phyloP scores from a whole-genome alignment of 2,329 filamentous ascomycete genomes.

The Thelonectria blattea region DNA sequence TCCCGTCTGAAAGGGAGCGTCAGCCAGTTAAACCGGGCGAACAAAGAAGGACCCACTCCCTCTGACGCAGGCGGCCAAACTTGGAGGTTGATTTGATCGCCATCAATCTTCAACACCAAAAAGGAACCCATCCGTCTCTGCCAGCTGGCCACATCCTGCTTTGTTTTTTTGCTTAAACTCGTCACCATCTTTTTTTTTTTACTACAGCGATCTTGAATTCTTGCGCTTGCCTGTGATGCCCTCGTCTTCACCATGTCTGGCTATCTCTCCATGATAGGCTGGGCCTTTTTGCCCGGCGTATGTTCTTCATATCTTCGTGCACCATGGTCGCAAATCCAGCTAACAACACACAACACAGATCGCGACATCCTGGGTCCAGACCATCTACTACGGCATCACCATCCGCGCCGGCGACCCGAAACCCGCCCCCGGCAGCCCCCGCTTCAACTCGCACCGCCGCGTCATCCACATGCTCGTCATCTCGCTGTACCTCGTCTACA shows the following conservation, averaged over 20 bases:
- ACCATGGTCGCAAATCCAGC: background rate
- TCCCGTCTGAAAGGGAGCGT: background rate
- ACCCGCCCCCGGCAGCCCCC: constrained; percentile 71
- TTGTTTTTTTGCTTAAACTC: background rate
- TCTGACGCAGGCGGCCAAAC: constrained; percentile 33
- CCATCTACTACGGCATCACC: constrained; percentile 83
- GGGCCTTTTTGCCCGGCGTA: constrained; percentile 63
- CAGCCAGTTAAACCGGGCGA: background rate
- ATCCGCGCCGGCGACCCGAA: constrained; percentile 89
- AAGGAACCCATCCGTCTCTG: background rate
- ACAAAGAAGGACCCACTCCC: constrained; percentile 25
- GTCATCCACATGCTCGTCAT: constrained; percentile 86
- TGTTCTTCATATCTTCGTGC: constrained; percentile 26
- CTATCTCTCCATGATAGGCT: constrained; percentile 60
- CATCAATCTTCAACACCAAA: constrained; percentile 8
- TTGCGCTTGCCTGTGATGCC: constrained; percentile 25
- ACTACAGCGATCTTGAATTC: no score
- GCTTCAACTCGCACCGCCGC: constrained; percentile 75
- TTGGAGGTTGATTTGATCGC: background rate
- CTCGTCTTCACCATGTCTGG: constrained; percentile 52
- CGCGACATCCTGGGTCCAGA: constrained; percentile 77
- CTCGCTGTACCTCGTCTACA: constrained; percentile 84
- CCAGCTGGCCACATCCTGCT: constrained; percentile 17
- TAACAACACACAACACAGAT: constrained; percentile 58
- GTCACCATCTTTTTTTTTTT: constrained; percentile 12